Evolutionary conservation across 2,329 filamentous ascomycete species (phyloP), one percentile per base, ranked within the genome.

Genomic region (Colletotrichum navitas): DNA sequence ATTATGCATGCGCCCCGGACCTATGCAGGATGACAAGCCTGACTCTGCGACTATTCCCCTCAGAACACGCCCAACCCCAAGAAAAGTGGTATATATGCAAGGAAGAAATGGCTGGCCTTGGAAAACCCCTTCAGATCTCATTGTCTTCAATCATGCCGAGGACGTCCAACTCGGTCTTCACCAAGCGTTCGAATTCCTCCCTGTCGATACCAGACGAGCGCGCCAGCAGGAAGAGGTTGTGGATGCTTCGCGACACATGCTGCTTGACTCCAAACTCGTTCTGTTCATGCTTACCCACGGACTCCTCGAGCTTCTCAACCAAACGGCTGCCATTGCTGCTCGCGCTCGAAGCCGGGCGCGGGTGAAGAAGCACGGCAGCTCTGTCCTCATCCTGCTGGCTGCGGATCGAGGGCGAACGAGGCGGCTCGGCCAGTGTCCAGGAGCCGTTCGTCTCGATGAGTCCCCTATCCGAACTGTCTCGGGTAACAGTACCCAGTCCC

Each of bases 211-310:
- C 93, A 29, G 90, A 90, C 1, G 90, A 87, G 52, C 87, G 88
- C 32, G 93, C 91, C 73, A 96, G 81, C 74, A 92, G 82, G 79
- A 90, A 95, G 74, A 96, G 81, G 79, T 92, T 94, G 84, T 93
- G 92, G 67, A 96, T 88, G 77, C 91, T 93, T 11, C 92, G 91
- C 45, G 90, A 91, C 55, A 96, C 90, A 80, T 95, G 93, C 81
- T 94, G 91, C 80, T 92, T 93, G 66, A 96, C 89, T 18, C 90
- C 92, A 66, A 92, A 88, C 80, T 94, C 92, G 66, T 85, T 89
- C 76, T 91, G 88, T 71, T 90, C 89, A 75, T 87, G 87, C 74
- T 84, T 85, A 49, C 84, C 85, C 2, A 88, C 88, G 21, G 83
- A 84, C 60, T 86, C 85, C 75, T 91, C 89, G 36, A 90, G 85